Evolutionary conservation across 345 rosid species (phyloP), one percentile per base, ranked within the genome.

Genomic region (Angophora floribunda): DNA sequence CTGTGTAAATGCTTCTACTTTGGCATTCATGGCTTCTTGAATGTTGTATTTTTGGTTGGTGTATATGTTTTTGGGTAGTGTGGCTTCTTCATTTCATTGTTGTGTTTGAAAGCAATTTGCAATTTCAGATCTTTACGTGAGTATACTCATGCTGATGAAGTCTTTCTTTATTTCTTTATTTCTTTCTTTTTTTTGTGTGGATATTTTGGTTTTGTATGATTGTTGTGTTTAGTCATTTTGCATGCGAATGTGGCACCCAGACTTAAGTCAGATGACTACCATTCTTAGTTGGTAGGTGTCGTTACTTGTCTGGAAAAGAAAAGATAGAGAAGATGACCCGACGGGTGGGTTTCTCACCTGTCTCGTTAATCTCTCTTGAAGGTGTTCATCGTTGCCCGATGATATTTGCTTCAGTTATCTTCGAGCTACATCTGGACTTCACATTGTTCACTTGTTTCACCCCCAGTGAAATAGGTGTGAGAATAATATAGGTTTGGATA

Each of bases 351-450:
- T 93, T 92, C 88, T 93, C 90, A 78, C 91, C 85, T 52, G 65
- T 87, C 84, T 84, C 51, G 88, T 89, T 63, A 59, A 91, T 44
- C 45, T 91, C 88, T 91, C 91, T 91, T 89, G 19, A 70, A 91
- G 92, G 95, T 89, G 89, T 92, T n/a, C 93, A 91, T 93, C 93
- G 94, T 92, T 90, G 93, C 94, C 89, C 92, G 91, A 88, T 90
- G 87, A 41, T 90, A 86, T 87, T 26, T 26, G 88, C 26, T 85
- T 36, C 78, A 67, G 90, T 91, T 88, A 90, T 92, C 59, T 88
- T 86, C 89, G 91, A 75, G 95, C 95, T 94, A 91, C 95, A 93
- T 93, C 94, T 93, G 94, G 92, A 91, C 91, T 49, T 92, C 89
- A 93, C 90, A 93, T 86, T 44, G 75, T 55, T 44, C 75, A 5